These are phyloP conservation scores for Chamaecrista fasciculata DNA, from an alignment of 306 rosid genomes.

Conservation along the genomic window DNA sequence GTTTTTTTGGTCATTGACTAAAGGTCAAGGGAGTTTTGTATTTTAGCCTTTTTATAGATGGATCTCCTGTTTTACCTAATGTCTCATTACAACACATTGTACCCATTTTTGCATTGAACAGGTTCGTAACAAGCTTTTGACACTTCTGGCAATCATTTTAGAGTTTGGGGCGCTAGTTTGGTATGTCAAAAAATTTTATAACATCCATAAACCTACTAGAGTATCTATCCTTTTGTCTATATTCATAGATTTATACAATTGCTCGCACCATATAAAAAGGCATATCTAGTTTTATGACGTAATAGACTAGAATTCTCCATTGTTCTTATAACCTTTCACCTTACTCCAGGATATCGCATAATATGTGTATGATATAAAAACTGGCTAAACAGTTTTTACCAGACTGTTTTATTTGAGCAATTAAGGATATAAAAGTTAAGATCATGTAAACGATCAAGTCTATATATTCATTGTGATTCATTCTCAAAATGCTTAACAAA, in stretches of 20 bases:
- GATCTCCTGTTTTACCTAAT: conserved; percentile 3
- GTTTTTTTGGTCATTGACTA: too few relatives aligned
- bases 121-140: conserved; percentile 84
- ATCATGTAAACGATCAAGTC: neutral
- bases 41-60: neutral
- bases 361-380: neutral
- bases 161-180: conserved; percentile 88
- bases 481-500: neutral
- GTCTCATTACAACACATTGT: conserved; percentile 6
- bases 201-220: neutral
- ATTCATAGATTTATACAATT: neutral
- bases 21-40: too few relatives aligned
- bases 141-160: conserved; percentile 71
- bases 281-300: neutral
- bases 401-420: neutral
- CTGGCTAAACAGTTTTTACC: neutral
- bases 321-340: neutral
- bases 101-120: conserved; percentile 35
- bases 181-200: conserved; percentile 39
- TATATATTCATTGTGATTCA: neutral
- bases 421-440: neutral
- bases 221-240: neutral
- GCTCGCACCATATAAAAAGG: neutral
- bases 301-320: neutral
- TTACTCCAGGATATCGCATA: neutral